Evolutionary conservation across 2,329 filamentous ascomycete species (phyloP).

Genomic region (Podosphaera fusca): DNA sequence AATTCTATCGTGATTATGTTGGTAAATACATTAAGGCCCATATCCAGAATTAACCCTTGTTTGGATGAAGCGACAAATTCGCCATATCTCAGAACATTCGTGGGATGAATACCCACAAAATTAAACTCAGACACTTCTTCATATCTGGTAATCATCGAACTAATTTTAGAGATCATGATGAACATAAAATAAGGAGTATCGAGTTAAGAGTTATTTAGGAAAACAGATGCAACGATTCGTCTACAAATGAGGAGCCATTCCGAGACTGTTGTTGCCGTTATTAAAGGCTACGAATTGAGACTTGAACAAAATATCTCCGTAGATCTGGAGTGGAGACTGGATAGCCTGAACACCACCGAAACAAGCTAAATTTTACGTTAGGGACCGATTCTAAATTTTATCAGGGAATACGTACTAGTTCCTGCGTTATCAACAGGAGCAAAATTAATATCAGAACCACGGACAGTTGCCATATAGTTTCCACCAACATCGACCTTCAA

Average conservation of each 20-base stretch:
- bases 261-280: constrained; percentile 29
- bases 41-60: too few relatives aligned
- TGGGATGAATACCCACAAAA: too few relatives aligned
- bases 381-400: neutral
- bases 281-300: constrained; percentile 35
- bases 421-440: constrained; percentile 21
- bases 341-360: constrained; percentile 45
- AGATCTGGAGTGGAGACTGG: constrained; percentile 32
- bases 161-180: too few relatives aligned
- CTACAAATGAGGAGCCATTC: constrained; percentile 22
- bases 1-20: too few relatives aligned
- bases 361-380: constrained; percentile 23
- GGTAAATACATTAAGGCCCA: too few relatives aligned
- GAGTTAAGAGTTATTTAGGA: too few relatives aligned
- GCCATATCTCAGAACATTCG: too few relatives aligned
- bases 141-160: too few relatives aligned
- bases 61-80: too few relatives aligned
- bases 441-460: constrained; percentile 27
- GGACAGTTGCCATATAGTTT: constrained; percentile 22
- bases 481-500: constrained; percentile 19
- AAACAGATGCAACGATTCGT: too few relatives aligned
- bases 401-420: constrained; percentile 22
- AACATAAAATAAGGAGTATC: too few relatives aligned
- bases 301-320: constrained; percentile 38
- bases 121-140: too few relatives aligned